These are phyloP conservation scores for Closterium sp. DNA, from an alignment of 139 green algal genomes.

Conservation along the genomic window DNA sequence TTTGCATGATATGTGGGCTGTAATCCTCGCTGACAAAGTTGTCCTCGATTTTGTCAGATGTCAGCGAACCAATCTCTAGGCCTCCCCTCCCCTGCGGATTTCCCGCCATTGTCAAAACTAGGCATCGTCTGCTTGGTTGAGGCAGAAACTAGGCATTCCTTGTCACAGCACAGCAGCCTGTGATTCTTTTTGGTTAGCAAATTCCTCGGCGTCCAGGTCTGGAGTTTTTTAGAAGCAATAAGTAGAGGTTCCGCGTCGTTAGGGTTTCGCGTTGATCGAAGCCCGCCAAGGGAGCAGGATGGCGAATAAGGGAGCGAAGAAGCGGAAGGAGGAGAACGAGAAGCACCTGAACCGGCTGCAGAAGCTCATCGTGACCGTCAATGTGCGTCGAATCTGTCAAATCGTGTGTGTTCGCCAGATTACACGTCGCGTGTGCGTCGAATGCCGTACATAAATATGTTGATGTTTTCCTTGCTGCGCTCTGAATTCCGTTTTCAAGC, in stretches of 20 bases:
- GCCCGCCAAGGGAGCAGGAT: background rate
- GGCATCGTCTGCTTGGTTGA: no score
- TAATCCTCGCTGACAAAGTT: no score
- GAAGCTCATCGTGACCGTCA: constrained; percentile 22
- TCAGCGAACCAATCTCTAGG: no score
- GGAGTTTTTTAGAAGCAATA: background rate
- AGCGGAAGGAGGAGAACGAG: constrained; percentile 49
- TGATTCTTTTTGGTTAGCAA: background rate
- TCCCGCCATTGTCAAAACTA: no score
- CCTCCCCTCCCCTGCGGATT: no score
- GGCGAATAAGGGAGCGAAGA: constrained; percentile 46
- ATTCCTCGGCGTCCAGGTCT: background rate
- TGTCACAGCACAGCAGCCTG: background rate
- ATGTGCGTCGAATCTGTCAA: background rate
- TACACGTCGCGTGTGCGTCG: no score
- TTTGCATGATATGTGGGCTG: no score
- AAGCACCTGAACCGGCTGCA: constrained; percentile 21
- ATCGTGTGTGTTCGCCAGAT: background rate
- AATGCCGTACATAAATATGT: no score
- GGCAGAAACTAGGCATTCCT: no score
- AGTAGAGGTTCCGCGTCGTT: background rate
- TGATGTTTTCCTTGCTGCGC: no score
- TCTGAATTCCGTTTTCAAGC: no score
- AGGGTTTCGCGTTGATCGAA: background rate
- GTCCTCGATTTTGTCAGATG: no score